phyloP scores from a whole-genome alignment of 2,329 filamentous ascomycete genomes.

The Nemania sp. region DNA sequence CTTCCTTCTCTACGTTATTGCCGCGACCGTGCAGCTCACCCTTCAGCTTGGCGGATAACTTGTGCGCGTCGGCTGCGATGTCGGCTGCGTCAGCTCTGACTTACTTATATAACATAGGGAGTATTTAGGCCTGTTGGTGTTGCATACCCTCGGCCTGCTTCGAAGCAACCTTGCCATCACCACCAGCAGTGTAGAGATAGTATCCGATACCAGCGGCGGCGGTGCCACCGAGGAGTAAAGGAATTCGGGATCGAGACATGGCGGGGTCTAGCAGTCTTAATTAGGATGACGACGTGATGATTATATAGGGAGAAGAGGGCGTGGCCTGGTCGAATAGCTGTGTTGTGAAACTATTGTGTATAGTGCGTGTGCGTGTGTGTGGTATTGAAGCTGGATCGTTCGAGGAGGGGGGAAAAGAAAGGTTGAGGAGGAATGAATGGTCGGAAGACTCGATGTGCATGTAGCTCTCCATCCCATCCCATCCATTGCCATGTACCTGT shows the following conservation, averaged over 20 bases:
- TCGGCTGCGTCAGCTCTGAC: constrained; percentile 5
- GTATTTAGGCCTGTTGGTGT: background rate
- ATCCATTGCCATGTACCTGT: no score
- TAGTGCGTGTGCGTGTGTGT: no score
- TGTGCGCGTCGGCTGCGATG: constrained; percentile 72
- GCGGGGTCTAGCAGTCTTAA: background rate
- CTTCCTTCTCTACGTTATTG: constrained; percentile 67
- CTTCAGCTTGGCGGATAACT: constrained; percentile 68
- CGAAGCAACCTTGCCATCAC: constrained; percentile 79
- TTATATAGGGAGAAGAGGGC: no score
- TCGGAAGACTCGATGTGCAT: no score
- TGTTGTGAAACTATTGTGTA: no score
- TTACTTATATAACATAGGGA: background rate
- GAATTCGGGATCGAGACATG: constrained; percentile 25
- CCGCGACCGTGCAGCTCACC: constrained; percentile 65
- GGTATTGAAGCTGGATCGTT: no score
- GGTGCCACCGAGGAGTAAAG: constrained; percentile 58
- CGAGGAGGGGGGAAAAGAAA: no score
- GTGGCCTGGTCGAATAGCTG: no score
- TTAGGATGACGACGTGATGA: no score
- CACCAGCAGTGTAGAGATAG: constrained; percentile 89
- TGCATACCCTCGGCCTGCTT: constrained; percentile 78
- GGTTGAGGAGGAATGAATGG: no score
- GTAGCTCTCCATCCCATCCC: no score
- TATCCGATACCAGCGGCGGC: constrained; percentile 76